Conservation (phyloP, 345 rosid genomes). For the Salix dunnii region DNA sequence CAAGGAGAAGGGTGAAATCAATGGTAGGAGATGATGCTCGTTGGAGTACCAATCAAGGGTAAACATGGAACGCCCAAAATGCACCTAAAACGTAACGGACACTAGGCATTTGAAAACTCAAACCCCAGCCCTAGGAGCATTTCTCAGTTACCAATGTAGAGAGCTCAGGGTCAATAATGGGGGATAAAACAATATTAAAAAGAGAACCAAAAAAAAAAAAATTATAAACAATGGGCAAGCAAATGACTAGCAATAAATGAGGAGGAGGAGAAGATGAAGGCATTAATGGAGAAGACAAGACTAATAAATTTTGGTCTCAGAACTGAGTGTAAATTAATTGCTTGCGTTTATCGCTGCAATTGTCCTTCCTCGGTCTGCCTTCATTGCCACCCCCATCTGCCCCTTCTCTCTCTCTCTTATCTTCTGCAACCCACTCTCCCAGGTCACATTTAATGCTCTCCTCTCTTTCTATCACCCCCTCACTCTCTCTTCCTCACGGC, state of each 20-base stretch:
- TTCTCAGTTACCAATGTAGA: background rate
- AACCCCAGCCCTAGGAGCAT: background rate
- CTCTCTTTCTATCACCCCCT: background rate
- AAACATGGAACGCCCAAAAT: background rate
- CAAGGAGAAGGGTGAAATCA: background rate
- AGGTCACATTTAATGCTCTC: slow-evolving; percentile 43
- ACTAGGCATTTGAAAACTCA: background rate
- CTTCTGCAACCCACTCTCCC: slow-evolving; percentile 43
- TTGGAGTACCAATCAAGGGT: background rate
- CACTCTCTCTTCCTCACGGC: slow-evolving; percentile 19
- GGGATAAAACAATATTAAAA: no score
- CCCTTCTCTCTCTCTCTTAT: slow-evolving; percentile 13
- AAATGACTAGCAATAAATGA: slow-evolving; percentile 20
- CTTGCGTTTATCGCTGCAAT: slow-evolving; percentile 50
- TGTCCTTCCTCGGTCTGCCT: slow-evolving; percentile 28
- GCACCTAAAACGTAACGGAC: background rate
- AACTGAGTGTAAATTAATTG: slow-evolving; percentile 33
- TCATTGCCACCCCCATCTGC: slow-evolving; percentile 35
- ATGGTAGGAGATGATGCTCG: background rate
- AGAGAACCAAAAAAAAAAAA: background rate
- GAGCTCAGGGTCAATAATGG: background rate
- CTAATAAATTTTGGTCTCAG: slow-evolving; percentile 41
- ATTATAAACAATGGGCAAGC: background rate
- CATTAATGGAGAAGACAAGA: slow-evolving; percentile 61
- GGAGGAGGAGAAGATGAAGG: slow-evolving; percentile 26